Evolutionary conservation across 1,284 basidiomycete genomes (phyloP).

Genomic region (Neolentinus lepideus): DNA sequence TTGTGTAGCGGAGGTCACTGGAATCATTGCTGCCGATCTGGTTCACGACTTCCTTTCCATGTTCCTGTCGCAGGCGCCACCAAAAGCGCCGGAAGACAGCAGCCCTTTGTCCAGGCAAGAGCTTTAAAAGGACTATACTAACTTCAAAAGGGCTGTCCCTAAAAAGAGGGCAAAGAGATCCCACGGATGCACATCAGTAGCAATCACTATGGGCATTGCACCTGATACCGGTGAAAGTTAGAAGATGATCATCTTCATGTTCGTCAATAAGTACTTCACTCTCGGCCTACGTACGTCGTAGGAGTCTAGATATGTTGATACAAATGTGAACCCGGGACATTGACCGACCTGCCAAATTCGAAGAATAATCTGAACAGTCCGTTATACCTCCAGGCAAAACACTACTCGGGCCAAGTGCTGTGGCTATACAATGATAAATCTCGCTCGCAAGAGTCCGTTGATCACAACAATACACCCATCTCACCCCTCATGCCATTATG

Average conservation of each 20-base stretch:
- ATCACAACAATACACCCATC: neutral
- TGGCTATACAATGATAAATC: neutral
- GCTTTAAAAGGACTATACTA: neutral
- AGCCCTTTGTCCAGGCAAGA: neutral
- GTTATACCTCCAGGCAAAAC: neutral
- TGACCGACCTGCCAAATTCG: too few species aligned
- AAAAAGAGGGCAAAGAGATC: neutral
- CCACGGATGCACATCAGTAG: neutral
- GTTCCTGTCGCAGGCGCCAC: constrained; percentile 36
- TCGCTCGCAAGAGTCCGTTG: neutral
- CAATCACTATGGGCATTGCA: too few species aligned
- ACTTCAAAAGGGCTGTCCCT: neutral
- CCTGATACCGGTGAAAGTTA: too few species aligned
- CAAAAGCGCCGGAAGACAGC: neutral
- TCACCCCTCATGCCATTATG: neutral
- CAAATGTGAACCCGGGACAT: neutral
- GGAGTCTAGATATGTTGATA: neutral
- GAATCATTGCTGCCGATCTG: constrained; percentile 64
- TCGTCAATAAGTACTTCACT: too few species aligned
- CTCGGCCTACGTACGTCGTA: too few species aligned
- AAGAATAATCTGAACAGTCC: neutral
- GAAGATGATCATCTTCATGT: too few species aligned
- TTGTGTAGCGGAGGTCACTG: constrained; percentile 57
- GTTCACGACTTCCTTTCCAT: constrained; percentile 65
- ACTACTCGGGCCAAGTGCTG: neutral